phyloP scores from a whole-genome alignment of 768 basidiomycete species.

The Lepiota venenata region DNA sequence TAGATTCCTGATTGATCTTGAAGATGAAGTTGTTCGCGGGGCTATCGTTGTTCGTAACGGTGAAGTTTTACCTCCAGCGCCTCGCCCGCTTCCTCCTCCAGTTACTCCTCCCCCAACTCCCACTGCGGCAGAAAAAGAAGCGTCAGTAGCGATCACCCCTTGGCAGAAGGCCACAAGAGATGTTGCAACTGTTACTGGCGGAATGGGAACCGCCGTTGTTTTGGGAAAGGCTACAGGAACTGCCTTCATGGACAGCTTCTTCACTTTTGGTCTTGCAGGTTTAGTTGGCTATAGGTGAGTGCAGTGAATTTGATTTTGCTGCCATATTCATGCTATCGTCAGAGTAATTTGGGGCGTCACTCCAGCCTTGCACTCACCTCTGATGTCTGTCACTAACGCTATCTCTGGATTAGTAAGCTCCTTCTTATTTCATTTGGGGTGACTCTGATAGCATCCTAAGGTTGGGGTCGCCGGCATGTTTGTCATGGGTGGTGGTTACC shows the following conservation, averaged over 20 bases:
- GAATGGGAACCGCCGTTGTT: constrained; percentile 70
- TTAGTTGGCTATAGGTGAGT: constrained; percentile 67
- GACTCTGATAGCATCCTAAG: constrained; percentile 18
- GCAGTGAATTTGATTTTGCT: background rate
- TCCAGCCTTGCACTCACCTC: constrained; percentile 83
- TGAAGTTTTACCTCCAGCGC: constrained; percentile 58
- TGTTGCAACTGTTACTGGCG: constrained; percentile 68
- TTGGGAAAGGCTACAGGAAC: constrained; percentile 79
- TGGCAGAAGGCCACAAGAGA: constrained; percentile 82
- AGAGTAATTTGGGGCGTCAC: constrained; percentile 89
- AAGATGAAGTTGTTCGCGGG: constrained; percentile 83
- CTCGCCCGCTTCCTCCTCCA: constrained; percentile 66
- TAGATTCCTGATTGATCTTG: constrained; percentile 64
- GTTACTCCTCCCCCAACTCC: constrained; percentile 46
- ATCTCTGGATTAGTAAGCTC: constrained; percentile 61
- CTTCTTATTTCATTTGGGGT: background rate
- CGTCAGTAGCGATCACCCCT: constrained; percentile 69
- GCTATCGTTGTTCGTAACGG: constrained; percentile 74
- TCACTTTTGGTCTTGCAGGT: constrained; percentile 84
- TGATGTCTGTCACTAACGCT: constrained; percentile 91
- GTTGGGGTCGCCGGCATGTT: constrained; percentile 86
- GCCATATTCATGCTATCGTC: background rate
- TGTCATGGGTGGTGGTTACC: constrained; percentile 85
- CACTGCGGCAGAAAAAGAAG: constrained; percentile 36
- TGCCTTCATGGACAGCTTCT: constrained; percentile 86